Base-by-base conservation (phyloP, 306 rosid genomes). In the Elaeagnus macrophylla region DNA sequence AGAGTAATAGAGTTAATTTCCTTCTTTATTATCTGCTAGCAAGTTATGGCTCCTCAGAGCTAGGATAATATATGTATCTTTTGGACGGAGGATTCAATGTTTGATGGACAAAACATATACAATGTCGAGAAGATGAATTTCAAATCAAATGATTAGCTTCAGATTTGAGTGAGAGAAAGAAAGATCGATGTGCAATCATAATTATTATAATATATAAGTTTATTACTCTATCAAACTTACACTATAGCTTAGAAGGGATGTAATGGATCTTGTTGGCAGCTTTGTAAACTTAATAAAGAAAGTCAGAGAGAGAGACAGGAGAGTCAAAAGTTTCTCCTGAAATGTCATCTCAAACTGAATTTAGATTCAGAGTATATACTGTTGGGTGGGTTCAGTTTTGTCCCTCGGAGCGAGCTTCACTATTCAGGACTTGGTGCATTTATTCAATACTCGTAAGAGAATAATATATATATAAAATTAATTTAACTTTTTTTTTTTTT, bases 301-400 rank as follows among this genome's bases (percentile, higher is more conserved):
- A 45, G 53, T 47, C 52, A 53, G 48, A 68, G 56, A 20, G 52
- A 53, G 39, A 51, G 58, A 5, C 48, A 51, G 16, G 47, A 50
- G 44, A 51, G n/a, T 43, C 32, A 25, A 25, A 25, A 66, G 71
- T 52, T 54, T 11, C 60, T 50, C 35, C 43, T 65, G 86, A 81
- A 39, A 75, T 75, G 89, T 85, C 86, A 81, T 79, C 12, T 85
- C 94, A 81, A 65, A 72, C 78, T 70, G 71, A 64, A 71, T 25
- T 25, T 25, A 25, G 32, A 25, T 25, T 25, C 32, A 25, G 32
- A 25, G 32, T 25, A 5, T 25, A 25, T 25, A 25, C 32, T 25
- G 32, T 25, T 25, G 32, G 32, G 32, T 25, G 32, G 32, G 32
- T 25, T 25, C 32, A 25, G 32, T 25, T 25, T 25, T 25, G 32